Evolutionary conservation across 257 asterid genomes (phyloP), one percentile per base, ranked within the genome.

Genomic region (Euphrasia confusa): DNA sequence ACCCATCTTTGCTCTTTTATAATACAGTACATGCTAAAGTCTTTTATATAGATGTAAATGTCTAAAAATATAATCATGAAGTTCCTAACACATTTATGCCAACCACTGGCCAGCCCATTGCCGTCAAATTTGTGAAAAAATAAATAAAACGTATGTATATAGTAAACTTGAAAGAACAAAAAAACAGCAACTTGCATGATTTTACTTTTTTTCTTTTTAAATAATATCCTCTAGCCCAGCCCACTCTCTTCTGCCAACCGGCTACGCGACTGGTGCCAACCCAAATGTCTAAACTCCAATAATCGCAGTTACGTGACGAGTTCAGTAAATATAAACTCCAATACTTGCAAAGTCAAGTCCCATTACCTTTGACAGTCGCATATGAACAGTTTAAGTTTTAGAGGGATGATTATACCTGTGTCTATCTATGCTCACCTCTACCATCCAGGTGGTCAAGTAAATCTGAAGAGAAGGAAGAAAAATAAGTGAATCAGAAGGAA

Each of bases 381-480:
- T 48, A 54, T 40, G 33, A 37, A 14, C n/a, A 24, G 30, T 61
- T 44, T 7, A 21, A 18, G 57, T 40, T 5, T 37, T 3, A 17
- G 40, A 14, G 24, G 39, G 60, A 45, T 35, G 52, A 15, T 47
- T 42, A 49, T 79, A 85, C 96, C 89, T 85, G 85, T 59, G 64
- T 70, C 69, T 76, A 63, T 83, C 86, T 21, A 90, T 78, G 75
- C 83, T 83, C 75, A 80, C 90, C 71, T 90, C 97, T 66, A 78
- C 80, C 64, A 83, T 66, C 97, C 88, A 83, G 48, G 89, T 85
- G 50, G 93, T 90, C 13, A 87, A 26, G 74, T 85, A 85, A 54
- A 86, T 80, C 91, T 89, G 84, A 64, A 65, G 32, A 6, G 28
- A 54, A 61, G 56, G 65, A 37, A 60, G 12, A 39, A n/a, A n/a